Conservation (phyloP, 2,329 filamentous ascomycete genomes). For the Aureobasidium sp. region DNA sequence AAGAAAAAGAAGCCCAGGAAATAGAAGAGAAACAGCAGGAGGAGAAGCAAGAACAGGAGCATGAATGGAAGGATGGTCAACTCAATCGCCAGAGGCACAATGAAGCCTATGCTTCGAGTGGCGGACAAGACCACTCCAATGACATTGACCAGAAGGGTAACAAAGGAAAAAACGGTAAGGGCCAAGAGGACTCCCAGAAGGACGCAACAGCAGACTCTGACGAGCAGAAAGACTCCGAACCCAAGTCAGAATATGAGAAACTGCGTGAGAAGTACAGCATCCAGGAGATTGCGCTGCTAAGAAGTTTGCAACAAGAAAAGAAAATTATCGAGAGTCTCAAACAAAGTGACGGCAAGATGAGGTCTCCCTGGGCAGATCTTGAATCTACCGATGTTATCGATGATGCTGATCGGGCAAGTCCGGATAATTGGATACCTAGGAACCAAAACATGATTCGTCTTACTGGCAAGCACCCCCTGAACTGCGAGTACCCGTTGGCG, state of each 20-base stretch:
- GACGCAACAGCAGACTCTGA: slow-evolving; percentile 18
- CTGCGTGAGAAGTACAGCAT: slow-evolving; percentile 32
- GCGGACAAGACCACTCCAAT: background rate
- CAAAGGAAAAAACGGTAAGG: slow-evolving; percentile 7
- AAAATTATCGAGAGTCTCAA: slow-evolving; percentile 36
- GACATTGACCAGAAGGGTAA: slow-evolving; percentile 15
- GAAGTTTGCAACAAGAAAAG: slow-evolving; percentile 39
- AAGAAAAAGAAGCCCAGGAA: slow-evolving; percentile 21
- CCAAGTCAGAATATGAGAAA: slow-evolving; percentile 21
- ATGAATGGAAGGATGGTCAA: slow-evolving; percentile 25
- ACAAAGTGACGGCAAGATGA: slow-evolving; percentile 38
- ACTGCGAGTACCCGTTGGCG: slow-evolving; percentile 41
- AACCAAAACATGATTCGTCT: slow-evolving; percentile 42
- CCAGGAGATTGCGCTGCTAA: slow-evolving; percentile 40
- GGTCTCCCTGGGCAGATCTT: slow-evolving; percentile 32
- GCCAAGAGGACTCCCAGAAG: background rate
- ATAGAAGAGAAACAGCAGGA: slow-evolving; percentile 23
- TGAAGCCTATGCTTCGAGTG: slow-evolving; percentile 29
- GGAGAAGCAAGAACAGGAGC: slow-evolving; percentile 23
- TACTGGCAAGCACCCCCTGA: slow-evolving; percentile 49
- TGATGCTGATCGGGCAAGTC: slow-evolving; percentile 45
- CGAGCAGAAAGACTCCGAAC: background rate
- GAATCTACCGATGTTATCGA: slow-evolving; percentile 35
- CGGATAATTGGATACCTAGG: slow-evolving; percentile 49
- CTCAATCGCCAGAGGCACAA: slow-evolving; percentile 32